Conservation (phyloP, 352 stramenopile species). For the Globisporangium sylvaticum region DNA sequence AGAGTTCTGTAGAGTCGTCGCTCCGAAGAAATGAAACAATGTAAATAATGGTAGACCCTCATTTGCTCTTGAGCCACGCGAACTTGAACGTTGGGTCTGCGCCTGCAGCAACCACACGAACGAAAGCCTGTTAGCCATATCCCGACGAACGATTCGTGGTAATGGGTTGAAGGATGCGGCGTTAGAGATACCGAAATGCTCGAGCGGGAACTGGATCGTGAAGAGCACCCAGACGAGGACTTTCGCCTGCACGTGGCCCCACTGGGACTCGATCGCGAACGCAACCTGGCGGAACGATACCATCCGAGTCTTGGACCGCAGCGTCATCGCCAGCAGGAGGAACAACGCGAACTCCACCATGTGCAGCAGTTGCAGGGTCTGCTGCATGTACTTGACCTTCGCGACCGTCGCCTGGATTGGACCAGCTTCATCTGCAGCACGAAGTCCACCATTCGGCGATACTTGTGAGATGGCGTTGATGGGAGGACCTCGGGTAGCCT, state of each 20-base stretch:
- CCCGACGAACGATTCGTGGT: background rate
- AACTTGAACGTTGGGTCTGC: constrained; percentile 7
- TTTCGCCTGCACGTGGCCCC: constrained; percentile 32
- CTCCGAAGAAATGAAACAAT: too few species aligned
- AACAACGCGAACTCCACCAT: constrained; percentile 28
- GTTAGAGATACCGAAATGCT: constrained; percentile 19
- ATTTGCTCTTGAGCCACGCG: constrained; percentile 1
- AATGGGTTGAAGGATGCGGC: background rate
- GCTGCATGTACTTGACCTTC: constrained; percentile 12
- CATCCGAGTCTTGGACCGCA: constrained; percentile 26
- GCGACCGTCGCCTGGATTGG: background rate
- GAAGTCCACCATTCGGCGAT: too few species aligned
- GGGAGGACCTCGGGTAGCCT: too few species aligned
- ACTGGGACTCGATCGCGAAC: constrained; percentile 34
- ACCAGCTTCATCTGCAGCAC: background rate
- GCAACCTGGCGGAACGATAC: constrained; percentile 25
- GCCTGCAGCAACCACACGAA: background rate
- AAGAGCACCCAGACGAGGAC: constrained; percentile 27
- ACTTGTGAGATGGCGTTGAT: too few species aligned
- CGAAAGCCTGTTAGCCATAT: background rate
- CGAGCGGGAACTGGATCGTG: constrained; percentile 21
- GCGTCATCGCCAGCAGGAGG: constrained; percentile 19
- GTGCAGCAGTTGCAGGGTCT: constrained; percentile 19
- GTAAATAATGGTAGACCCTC: too few species aligned
- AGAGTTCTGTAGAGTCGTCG: too few species aligned